Conservation (phyloP, 2,329 filamentous ascomycete species). For the Aspergillus tanneri region DNA sequence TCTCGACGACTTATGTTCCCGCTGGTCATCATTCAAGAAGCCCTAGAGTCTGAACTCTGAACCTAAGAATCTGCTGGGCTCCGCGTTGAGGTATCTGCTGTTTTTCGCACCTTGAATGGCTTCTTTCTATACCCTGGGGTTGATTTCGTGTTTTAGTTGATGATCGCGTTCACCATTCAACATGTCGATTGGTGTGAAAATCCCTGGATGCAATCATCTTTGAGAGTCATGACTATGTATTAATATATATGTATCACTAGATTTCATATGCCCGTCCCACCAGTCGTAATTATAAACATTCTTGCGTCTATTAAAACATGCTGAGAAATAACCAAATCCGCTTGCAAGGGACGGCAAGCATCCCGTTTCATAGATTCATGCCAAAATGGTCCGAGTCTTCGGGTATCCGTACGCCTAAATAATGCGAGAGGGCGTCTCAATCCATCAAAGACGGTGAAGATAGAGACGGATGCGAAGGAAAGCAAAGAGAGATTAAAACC, state of each 20-base stretch:
- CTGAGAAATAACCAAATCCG: not conserved
- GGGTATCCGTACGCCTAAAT: no score
- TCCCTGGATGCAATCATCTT: no score
- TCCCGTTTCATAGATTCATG: not conserved
- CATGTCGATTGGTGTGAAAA: no score
- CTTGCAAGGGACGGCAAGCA: not conserved
- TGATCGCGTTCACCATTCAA: no score
- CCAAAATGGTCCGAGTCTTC: not conserved
- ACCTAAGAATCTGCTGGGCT: no score
- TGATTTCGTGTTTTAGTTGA: no score
- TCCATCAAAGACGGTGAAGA: not conserved
- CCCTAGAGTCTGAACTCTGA: no score
- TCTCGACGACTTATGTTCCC: no score
- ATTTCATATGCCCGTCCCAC: not conserved
- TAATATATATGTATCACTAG: slow-evolving; percentile 1
- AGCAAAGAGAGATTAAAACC: slow-evolving; percentile 3
- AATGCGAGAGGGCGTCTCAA: not conserved
- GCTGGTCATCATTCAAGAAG: no score
- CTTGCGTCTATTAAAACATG: not conserved
- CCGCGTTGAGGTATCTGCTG: no score
- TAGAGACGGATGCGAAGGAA: not conserved
- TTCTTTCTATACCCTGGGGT: no score
- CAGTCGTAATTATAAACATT: not conserved
- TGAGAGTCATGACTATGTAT: slow-evolving; percentile 1
- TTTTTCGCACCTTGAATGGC: no score